Conservation (phyloP, 2,329 filamentous ascomycete genomes). For the Aspergillus versicolor region DNA sequence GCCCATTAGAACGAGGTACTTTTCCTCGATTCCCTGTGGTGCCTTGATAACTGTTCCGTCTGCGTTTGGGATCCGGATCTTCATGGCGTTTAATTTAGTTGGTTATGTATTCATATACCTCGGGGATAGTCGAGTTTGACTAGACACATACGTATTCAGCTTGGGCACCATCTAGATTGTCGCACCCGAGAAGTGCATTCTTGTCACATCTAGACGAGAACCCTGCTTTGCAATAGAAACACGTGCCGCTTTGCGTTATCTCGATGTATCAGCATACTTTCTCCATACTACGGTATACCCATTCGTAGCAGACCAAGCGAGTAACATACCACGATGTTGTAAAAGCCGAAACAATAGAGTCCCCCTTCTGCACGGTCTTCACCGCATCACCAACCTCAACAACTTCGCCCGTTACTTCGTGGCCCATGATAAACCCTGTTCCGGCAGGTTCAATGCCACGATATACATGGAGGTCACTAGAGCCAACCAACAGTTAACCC, state of each 20-base stretch:
- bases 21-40: conserved; percentile 68
- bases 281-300: not conserved
- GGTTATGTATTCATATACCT: conserved; percentile 10
- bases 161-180: conserved; percentile 71
- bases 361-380: conserved; percentile 67
- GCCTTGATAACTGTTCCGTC: conserved; percentile 78
- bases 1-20: conserved; percentile 80
- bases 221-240: conserved; percentile 80
- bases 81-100: conserved; percentile 1
- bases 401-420: conserved; percentile 82
- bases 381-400: conserved; percentile 67
- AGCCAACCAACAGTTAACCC: not conserved
- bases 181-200: conserved; percentile 68
- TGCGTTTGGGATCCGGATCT: conserved; percentile 73
- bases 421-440: conserved; percentile 67
- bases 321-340: conserved; percentile 69
- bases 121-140: not conserved
- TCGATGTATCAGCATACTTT: not conserved
- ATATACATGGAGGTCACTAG: conserved; percentile 80
- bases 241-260: conserved; percentile 54
- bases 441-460: conserved; percentile 73
- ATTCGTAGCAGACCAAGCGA: not conserved
- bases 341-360: conserved; percentile 80
- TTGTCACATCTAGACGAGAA: conserved; percentile 75
- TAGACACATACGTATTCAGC: conserved; percentile 65